A percentile compares a stretch with the other conserved stretches of the same genome.
Conservation (phyloP, 2,329 filamentous ascomycete genomes). For the Curvularia verruculosa region DNA sequence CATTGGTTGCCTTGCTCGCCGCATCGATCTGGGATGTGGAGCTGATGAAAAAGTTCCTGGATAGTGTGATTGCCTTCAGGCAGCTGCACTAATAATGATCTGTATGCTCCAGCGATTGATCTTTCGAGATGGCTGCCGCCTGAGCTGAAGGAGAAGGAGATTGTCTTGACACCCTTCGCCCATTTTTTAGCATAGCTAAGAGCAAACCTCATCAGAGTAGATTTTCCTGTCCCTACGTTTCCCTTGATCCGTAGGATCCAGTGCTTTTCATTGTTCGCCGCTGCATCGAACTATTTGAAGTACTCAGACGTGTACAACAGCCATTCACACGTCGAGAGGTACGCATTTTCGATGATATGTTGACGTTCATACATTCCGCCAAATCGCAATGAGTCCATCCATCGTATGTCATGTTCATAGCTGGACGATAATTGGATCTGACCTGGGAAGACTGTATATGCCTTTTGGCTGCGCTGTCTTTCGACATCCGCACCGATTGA, state of each 20-base stretch:
- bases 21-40: slow-evolving; percentile 1
- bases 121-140: slow-evolving; percentile 29
- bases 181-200: slow-evolving; percentile 10
- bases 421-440: too few species aligned
- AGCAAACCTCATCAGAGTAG: slow-evolving; percentile 50
- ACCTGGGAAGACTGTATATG: too few species aligned
- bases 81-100: slow-evolving; percentile 36
- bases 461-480: too few species aligned
- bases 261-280: slow-evolving; percentile 31
- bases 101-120: slow-evolving; percentile 31
- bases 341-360: slow-evolving; percentile 45
- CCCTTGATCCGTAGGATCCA: slow-evolving; percentile 58
- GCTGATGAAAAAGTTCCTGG: slow-evolving; percentile 10
- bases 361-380: slow-evolving; percentile 49
- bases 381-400: slow-evolving; percentile 46
- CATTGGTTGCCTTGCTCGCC: slow-evolving; percentile 16
- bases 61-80: slow-evolving; percentile 20
- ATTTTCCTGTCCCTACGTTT: slow-evolving; percentile 48
- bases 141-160: slow-evolving; percentile 39
- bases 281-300: slow-evolving; percentile 46
- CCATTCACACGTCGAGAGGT: slow-evolving; percentile 53
- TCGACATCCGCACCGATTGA: too few species aligned
- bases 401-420: too few species aligned
- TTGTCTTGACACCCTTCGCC: slow-evolving; percentile 9
- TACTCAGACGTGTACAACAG: slow-evolving; percentile 46